Evolutionary conservation across 2,329 filamentous ascomycete species (phyloP).

Genomic region (Fusarium luffae): DNA sequence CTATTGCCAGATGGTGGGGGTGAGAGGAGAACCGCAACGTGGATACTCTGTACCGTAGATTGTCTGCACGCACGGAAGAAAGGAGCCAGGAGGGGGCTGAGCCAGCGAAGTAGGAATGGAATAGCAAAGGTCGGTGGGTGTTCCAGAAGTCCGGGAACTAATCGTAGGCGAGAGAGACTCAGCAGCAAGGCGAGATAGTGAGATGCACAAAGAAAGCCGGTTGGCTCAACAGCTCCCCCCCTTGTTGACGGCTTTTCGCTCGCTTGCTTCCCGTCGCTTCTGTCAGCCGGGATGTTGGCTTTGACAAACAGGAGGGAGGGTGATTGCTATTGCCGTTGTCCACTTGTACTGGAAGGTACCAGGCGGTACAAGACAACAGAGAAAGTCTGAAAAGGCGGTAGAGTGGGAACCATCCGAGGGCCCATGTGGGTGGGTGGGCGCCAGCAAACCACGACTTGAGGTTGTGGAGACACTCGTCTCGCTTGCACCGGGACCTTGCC

Average conservation of each 20-base stretch:
- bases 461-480: constrained; percentile 34
- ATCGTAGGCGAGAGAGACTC: constrained; percentile 41
- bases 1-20: constrained; percentile 37
- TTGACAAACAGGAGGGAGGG: constrained; percentile 12
- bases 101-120: constrained; percentile 19
- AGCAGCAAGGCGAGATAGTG: constrained; percentile 42
- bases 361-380: constrained; percentile 7
- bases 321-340: constrained; percentile 29
- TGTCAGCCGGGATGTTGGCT: constrained; percentile 40
- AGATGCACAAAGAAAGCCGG: constrained; percentile 38
- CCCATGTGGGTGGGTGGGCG: constrained; percentile 16
- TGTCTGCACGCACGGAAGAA: constrained; percentile 15
- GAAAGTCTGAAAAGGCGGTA: constrained; percentile 16
- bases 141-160: constrained; percentile 45
- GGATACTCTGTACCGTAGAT: constrained; percentile 24
- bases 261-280: constrained; percentile 45
- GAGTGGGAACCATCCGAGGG: constrained; percentile 23
- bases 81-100: constrained; percentile 15
- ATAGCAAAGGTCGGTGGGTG: constrained; percentile 23
- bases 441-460: constrained; percentile 28
- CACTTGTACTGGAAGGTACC: constrained; percentile 22
- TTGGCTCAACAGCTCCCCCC: constrained; percentile 34
- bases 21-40: constrained; percentile 26
- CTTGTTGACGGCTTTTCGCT: constrained; percentile 41
- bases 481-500: constrained; percentile 28